Conservation (phyloP, 2,329 filamentous ascomycete species). For the Aureobasidium sp. region DNA sequence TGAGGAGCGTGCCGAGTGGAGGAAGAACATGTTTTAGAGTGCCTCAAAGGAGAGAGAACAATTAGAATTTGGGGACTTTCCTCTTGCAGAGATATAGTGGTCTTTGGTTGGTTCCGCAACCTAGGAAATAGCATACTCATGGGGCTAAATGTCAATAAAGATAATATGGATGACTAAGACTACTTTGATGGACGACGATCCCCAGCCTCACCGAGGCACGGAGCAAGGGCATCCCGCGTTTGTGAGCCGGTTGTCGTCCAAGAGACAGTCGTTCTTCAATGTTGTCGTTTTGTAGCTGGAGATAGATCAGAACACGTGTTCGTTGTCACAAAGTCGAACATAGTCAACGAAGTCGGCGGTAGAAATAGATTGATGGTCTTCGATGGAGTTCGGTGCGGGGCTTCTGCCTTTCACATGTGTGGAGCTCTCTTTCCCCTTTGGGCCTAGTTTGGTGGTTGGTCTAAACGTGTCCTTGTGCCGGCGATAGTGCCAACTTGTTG, state of each 20-base stretch:
- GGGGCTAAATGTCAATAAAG: too few species aligned
- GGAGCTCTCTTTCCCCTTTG: background rate
- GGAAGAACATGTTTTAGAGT: background rate
- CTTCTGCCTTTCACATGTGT: background rate
- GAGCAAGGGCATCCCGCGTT: background rate
- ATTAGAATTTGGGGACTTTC: background rate
- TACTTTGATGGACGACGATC: background rate
- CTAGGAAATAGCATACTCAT: too few species aligned
- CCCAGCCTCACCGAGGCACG: background rate
- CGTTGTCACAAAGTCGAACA: background rate
- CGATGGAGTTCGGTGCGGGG: slow-evolving; percentile 1
- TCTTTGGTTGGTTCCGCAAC: too few species aligned
- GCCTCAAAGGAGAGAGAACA: background rate
- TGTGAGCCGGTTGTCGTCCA: background rate
- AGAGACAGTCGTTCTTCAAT: too few species aligned
- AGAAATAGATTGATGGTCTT: slow-evolving; percentile 5
- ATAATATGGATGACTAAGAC: background rate
- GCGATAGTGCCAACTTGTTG: background rate
- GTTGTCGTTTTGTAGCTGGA: too few species aligned
- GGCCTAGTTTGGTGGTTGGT: background rate
- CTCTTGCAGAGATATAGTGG: too few species aligned
- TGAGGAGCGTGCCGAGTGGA: slow-evolving; percentile 3
- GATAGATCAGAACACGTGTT: too few species aligned
- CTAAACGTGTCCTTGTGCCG: slow-evolving; percentile 12
- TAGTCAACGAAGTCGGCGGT: background rate